These are phyloP conservation scores for Magnaporthiopsis rhizophila DNA, from an alignment of 2,329 filamentous ascomycete genomes.

Conservation along the genomic window DNA sequence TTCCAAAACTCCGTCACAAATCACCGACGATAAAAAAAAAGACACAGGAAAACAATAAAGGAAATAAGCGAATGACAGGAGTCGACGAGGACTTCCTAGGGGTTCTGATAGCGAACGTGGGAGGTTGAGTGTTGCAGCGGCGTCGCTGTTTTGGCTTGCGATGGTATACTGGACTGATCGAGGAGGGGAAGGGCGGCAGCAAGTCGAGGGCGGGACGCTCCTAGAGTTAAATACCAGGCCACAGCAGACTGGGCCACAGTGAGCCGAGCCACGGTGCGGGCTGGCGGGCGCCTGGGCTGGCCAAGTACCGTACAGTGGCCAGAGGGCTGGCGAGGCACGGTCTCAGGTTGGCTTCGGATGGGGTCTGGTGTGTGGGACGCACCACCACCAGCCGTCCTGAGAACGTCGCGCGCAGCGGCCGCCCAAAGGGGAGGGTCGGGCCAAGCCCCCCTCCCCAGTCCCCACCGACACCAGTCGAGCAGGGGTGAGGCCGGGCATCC, in stretches of 20 bases:
- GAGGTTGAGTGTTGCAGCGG: constrained; percentile 29
- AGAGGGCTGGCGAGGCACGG: not conserved
- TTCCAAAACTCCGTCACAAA: constrained; percentile 31
- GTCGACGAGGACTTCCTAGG: constrained; percentile 64
- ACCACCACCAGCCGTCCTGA: no score
- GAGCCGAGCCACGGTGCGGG: no score
- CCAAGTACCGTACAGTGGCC: no score
- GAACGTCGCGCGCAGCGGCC: no score
- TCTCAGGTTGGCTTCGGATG: not conserved
- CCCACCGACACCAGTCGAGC: no score
- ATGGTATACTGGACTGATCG: constrained; percentile 11
- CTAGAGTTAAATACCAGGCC: constrained; percentile 13
- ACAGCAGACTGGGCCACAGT: no score
- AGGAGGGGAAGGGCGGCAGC: constrained; percentile 1
- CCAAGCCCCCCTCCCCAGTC: no score
- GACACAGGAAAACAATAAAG: constrained; percentile 40
- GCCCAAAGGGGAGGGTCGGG: no score
- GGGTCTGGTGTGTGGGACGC: no score
- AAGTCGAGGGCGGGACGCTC: constrained; percentile 8
- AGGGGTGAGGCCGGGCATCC: no score
- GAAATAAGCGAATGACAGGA: constrained; percentile 67
- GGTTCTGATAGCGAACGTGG: constrained; percentile 43
- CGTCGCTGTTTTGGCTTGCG: constrained; percentile 21
- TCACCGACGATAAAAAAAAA: constrained; percentile 55
- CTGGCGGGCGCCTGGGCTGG: no score